phyloP scores from a whole-genome alignment of 768 basidiomycete genomes.

The Rhizopogon roseolus region DNA sequence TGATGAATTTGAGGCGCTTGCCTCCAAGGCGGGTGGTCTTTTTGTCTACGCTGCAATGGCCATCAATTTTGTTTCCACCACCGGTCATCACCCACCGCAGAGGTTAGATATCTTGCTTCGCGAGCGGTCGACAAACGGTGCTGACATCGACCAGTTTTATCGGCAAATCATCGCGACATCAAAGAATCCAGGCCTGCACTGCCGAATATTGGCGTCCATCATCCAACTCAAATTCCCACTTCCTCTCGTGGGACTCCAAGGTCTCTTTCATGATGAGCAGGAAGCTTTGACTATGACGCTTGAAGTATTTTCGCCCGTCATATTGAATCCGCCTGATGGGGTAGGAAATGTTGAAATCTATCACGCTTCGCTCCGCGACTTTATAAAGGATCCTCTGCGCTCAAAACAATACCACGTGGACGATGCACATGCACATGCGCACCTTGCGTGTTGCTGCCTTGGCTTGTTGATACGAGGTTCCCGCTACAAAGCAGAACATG shows the following conservation, averaged over 20 bases:
- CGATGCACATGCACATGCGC: not conserved
- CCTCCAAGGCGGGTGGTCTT: no score
- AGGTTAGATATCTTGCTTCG: not conserved
- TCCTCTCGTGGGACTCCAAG: not conserved
- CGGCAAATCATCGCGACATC: not conserved
- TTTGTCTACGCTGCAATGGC: no score
- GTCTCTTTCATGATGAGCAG: not conserved
- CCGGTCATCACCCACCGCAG: not conserved
- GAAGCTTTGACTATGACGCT: not conserved
- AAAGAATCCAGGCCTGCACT: not conserved
- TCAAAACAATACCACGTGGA: not conserved
- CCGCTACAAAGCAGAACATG: fast-evolving
- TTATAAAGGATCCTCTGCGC: not conserved
- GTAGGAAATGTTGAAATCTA: not conserved
- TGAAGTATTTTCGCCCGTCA: not conserved
- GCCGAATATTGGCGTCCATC: not conserved
- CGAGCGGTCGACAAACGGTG: not conserved
- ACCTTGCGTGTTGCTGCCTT: not conserved
- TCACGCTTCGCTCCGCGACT: not conserved
- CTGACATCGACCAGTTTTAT: not conserved
- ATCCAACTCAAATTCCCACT: not conserved
- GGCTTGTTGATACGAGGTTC: not conserved
- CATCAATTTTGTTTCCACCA: not conserved
- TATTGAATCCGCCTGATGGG: not conserved
- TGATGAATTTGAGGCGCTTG: slow-evolving; percentile 8